A percentile compares a stretch with the other conserved stretches of the same genome.
Evolutionary conservation across 805 yeast species (phyloP).

Genomic region (Yamadazyma kitorensis): DNA sequence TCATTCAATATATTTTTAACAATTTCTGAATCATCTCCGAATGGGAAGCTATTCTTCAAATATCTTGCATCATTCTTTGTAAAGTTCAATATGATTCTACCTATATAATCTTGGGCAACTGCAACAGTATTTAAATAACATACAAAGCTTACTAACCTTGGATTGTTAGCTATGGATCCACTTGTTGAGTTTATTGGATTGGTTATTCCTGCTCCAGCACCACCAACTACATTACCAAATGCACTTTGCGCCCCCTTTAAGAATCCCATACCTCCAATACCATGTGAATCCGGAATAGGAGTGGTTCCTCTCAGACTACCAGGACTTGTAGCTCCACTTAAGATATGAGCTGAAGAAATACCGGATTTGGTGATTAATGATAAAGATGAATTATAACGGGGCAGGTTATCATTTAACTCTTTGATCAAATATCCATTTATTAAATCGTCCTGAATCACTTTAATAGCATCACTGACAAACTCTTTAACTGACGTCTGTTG

Average conservation of each 20-base stretch:
- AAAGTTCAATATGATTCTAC: constrained; percentile 48
- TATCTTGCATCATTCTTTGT: constrained; percentile 18
- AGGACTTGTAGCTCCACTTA: constrained; percentile 15
- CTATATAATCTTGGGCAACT: constrained; percentile 56
- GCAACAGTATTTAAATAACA: constrained; percentile 72
- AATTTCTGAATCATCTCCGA: constrained; percentile 34
- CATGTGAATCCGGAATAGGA: constrained; percentile 29
- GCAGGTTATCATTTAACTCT: constrained; percentile 36
- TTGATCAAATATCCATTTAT: constrained; percentile 46
- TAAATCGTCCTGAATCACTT: constrained; percentile 63
- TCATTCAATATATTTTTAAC: constrained; percentile 26
- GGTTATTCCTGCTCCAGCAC: constrained; percentile 21
- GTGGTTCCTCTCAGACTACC: constrained; percentile 22
- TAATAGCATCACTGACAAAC: constrained; percentile 53
- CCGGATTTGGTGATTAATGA: constrained; percentile 12
- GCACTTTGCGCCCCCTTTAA: constrained; percentile 45
- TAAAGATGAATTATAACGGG: constrained; percentile 36
- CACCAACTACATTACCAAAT: constrained; percentile 39
- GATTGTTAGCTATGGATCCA: constrained; percentile 31
- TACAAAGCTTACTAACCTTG: constrained; percentile 57
- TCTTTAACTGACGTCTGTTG: constrained; percentile 53
- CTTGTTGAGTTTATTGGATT: constrained; percentile 12
- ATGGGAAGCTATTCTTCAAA: constrained; percentile 28
- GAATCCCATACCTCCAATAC: constrained; percentile 36
- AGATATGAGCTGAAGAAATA: constrained; percentile 5